A percentile compares a stretch with the other conserved stretches of the same genome.
Evolutionary conservation across 257 asterid species (phyloP).

Genomic region (Salvia hispanica): DNA sequence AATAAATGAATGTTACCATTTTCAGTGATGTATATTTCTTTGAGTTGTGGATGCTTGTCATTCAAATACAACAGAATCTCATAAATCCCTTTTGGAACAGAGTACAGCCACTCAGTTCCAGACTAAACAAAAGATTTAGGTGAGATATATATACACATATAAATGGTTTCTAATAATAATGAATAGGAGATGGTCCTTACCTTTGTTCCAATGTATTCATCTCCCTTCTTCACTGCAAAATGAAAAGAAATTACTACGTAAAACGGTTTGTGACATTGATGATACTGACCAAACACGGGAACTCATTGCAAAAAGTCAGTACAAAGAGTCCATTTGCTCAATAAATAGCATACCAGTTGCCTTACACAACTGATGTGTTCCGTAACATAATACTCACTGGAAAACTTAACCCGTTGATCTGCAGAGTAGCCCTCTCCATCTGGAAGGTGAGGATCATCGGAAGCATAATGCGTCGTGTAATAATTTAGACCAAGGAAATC

Average conservation of each 20-base stretch:
- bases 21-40: too few species aligned
- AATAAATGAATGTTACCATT: too few species aligned
- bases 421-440: constrained; percentile 10
- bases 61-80: background rate
- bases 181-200: constrained; percentile 19
- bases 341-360: too few species aligned
- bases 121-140: background rate
- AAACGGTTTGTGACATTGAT: too few species aligned
- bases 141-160: background rate
- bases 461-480: constrained; percentile 30
- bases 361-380: too few species aligned
- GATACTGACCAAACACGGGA: too few species aligned
- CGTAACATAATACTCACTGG: background rate
- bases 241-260: background rate
- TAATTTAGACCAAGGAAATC: constrained; percentile 40
- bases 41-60: too few species aligned
- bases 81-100: constrained; percentile 25
- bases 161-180: too few species aligned
- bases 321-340: too few species aligned
- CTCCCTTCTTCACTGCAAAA: background rate
- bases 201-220: background rate
- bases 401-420: background rate
- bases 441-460: background rate
- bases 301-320: too few species aligned
- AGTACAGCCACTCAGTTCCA: constrained; percentile 20